Percentiles rank a stretch among this genome's conserved stretches.
These are phyloP conservation scores for Calocera cornea DNA, from an alignment of 768 basidiomycete species.

Conservation along the genomic window DNA sequence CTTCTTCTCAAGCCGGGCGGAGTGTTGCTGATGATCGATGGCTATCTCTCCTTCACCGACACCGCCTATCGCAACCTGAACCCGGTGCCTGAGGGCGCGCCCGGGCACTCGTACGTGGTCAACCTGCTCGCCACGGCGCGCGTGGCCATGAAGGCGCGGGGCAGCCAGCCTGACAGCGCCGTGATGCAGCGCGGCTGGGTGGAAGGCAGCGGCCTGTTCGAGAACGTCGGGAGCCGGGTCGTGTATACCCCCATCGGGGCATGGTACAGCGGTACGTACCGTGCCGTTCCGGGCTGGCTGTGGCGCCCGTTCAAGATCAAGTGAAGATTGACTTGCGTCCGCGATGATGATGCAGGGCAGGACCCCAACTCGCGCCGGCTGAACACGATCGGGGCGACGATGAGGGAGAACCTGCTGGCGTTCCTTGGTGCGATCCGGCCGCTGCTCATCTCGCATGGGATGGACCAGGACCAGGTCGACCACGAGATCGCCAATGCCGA, in stretches of 20 bases:
- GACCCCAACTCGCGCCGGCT: background rate
- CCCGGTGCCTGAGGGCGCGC: background rate
- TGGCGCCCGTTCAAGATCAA: background rate
- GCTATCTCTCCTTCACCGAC: background rate
- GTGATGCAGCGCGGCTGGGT: background rate
- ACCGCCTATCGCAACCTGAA: background rate
- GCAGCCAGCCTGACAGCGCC: background rate
- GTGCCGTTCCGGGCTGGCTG: background rate
- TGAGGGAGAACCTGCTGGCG: background rate
- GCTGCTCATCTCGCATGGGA: background rate
- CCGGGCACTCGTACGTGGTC: background rate
- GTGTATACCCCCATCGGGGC: background rate
- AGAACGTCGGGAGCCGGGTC: background rate
- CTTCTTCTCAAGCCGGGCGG: conserved; percentile 8
- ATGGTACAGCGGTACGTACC: background rate
- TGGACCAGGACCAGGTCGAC: background rate
- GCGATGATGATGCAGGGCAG: background rate
- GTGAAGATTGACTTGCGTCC: background rate
- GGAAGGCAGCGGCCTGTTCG: background rate
- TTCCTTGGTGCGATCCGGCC: background rate
- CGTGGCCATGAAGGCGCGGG: background rate
- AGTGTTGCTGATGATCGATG: conserved; percentile 7
- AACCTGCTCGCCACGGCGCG: background rate
- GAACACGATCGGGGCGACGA: background rate
- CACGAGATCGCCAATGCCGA: background rate